Evolutionary conservation across 257 asterid species (phyloP).

Genomic region (Fraxinus quadrangulata): DNA sequence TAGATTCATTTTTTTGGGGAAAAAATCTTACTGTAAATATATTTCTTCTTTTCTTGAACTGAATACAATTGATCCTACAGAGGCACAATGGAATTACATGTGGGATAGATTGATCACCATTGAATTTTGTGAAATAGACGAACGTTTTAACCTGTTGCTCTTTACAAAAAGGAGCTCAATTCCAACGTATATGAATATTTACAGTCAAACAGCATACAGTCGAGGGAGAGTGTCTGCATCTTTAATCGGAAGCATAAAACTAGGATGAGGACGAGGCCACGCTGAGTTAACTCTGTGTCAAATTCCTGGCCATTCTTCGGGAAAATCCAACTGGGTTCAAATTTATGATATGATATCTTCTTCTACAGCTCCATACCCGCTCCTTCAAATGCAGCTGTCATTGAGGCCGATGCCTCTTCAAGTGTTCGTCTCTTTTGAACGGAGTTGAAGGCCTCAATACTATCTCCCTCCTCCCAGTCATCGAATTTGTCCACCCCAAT

Average conservation of each 20-base stretch:
- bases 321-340: conserved; percentile 23
- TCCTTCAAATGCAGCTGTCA: conserved; percentile 80
- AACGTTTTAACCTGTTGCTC: conserved; percentile 54
- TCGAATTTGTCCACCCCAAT: conserved; percentile 67
- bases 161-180: conserved; percentile 60
- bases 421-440: conserved; percentile 87
- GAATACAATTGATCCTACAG: conserved; percentile 16
- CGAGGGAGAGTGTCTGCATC: conserved; percentile 26
- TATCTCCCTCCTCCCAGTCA: conserved; percentile 88
- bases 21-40: neutral
- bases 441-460: conserved; percentile 73
- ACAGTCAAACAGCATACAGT: conserved; percentile 49
- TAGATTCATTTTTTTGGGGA: neutral
- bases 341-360: conserved; percentile 19
- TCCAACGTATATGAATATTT: conserved; percentile 58
- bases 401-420: conserved; percentile 95
- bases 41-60: neutral
- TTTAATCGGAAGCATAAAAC: conserved; percentile 19
- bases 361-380: conserved; percentile 47
- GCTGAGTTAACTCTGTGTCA: conserved; percentile 8
- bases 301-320: conserved; percentile 12
- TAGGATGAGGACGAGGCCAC: conserved; percentile 27
- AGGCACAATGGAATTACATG: conserved; percentile 31
- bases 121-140: conserved; percentile 36
- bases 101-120: conserved; percentile 16